Percentiles rank a stretch among this genome's conserved stretches.
Evolutionary conservation across 768 basidiomycete genomes (phyloP).

Genomic region (Boletellus sp.): DNA sequence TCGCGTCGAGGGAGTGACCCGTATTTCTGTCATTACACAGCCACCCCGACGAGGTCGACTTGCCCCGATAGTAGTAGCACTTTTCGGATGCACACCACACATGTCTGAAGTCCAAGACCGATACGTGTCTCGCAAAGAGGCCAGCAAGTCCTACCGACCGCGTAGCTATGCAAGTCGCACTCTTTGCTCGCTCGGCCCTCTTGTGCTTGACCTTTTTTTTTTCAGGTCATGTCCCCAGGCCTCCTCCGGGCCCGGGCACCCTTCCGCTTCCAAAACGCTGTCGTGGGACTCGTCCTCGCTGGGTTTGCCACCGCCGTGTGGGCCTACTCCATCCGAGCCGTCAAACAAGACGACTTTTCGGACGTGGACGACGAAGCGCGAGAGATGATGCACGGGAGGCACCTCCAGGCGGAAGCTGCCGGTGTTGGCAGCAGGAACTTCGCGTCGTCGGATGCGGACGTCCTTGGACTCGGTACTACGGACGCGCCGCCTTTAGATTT

Average conservation of each 20-base stretch:
- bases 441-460: slow-evolving; percentile 9
- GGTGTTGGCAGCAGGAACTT: not conserved
- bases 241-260: slow-evolving; percentile 84
- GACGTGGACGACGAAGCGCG: slow-evolving; percentile 79
- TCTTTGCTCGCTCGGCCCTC: not conserved
- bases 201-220: not conserved
- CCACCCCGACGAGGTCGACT: too few species aligned
- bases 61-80: too few species aligned
- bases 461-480: slow-evolving; percentile 9
- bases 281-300: slow-evolving; percentile 70
- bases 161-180: slow-evolving; percentile 33
- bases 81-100: slow-evolving; percentile 19
- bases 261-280: slow-evolving; percentile 71
- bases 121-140: slow-evolving; percentile 35
- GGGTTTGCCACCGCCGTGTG: slow-evolving; percentile 81
- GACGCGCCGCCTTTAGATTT: not conserved
- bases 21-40: too few species aligned
- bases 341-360: slow-evolving; percentile 90
- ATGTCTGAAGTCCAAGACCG: slow-evolving; percentile 34
- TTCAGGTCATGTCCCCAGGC: slow-evolving; percentile 80
- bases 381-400: slow-evolving; percentile 39
- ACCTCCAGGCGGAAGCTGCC: not conserved
- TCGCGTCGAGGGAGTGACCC: slow-evolving; percentile 17
- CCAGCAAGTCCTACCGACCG: slow-evolving; percentile 36
- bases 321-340: slow-evolving; percentile 90